Percentiles rank a stretch among this genome's conserved stretches.
These are phyloP conservation scores for Apiotrichum siamense DNA, from an alignment of 1,284 basidiomycete genomes.

Conservation along the genomic window DNA sequence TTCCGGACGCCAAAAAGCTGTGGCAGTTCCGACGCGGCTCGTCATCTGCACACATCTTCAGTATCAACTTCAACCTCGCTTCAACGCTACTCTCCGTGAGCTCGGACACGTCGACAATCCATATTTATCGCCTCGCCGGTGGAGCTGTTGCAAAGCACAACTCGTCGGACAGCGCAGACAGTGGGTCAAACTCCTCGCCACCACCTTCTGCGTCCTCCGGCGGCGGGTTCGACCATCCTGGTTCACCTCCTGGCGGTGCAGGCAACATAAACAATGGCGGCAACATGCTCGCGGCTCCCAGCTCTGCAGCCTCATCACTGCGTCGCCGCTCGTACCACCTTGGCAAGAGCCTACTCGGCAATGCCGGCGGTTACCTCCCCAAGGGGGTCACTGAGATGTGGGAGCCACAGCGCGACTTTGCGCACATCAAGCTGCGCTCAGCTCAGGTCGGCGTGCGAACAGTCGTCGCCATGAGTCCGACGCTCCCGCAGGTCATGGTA, in stretches of 20 bases:
- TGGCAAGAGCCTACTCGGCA: slow-evolving; percentile 71
- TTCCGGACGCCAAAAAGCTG: slow-evolving; percentile 85
- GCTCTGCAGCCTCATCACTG: slow-evolving; percentile 35
- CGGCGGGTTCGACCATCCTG: slow-evolving; percentile 16
- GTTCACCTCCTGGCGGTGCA: no score
- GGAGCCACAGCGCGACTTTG: slow-evolving; percentile 95
- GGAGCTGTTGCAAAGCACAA: background rate
- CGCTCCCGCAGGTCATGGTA: slow-evolving; percentile 90
- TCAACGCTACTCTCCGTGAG: slow-evolving; percentile 80
- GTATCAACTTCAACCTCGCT: slow-evolving; percentile 85
- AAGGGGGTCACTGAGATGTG: slow-evolving; percentile 90
- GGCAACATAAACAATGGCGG: background rate
- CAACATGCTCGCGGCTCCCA: background rate
- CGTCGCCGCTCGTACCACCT: slow-evolving; percentile 63
- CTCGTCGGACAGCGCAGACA: background rate
- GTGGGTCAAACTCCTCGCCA: background rate
- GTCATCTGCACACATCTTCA: slow-evolving; percentile 78
- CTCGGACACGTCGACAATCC: slow-evolving; percentile 91
- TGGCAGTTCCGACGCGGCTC: slow-evolving; percentile 92
- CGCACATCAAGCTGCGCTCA: slow-evolving; percentile 79
- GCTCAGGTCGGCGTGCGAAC: slow-evolving; percentile 61
- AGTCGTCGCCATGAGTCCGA: slow-evolving; percentile 81
- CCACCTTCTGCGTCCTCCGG: background rate
- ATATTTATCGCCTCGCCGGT: slow-evolving; percentile 78
- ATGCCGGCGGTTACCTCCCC: slow-evolving; percentile 84